Conservation (phyloP, 2,329 filamentous ascomycete genomes). For the Lecanicillium sp. region DNA sequence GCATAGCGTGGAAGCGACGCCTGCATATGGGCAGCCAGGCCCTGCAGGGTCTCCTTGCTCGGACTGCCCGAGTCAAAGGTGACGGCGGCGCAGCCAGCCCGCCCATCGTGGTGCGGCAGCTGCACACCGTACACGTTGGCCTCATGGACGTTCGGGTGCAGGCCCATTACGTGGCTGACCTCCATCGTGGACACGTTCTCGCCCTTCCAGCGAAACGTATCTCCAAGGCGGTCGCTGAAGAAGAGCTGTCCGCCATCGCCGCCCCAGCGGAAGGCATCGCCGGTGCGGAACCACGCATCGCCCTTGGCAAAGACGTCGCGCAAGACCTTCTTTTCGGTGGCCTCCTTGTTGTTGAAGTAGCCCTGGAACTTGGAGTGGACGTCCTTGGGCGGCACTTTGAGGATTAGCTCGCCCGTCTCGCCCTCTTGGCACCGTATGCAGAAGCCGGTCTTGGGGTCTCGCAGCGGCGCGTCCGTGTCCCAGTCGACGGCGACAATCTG, state of each 20-base stretch:
- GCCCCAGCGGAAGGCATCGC: slow-evolving; percentile 70
- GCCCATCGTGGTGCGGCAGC: slow-evolving; percentile 75
- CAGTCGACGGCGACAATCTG: slow-evolving; percentile 61
- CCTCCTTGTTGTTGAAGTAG: slow-evolving; percentile 69
- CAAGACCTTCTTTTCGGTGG: slow-evolving; percentile 66
- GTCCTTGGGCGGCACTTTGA: slow-evolving; percentile 56
- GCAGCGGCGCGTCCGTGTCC: slow-evolving; percentile 58
- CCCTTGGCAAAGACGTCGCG: slow-evolving; percentile 65
- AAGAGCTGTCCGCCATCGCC: slow-evolving; percentile 58
- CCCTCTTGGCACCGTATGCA: slow-evolving; percentile 53
- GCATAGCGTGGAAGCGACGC: slow-evolving; percentile 63
- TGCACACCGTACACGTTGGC: slow-evolving; percentile 81
- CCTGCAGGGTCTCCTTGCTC: slow-evolving; percentile 38
- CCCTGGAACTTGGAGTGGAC: slow-evolving; percentile 65
- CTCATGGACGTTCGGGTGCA: slow-evolving; percentile 60
- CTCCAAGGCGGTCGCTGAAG: slow-evolving; percentile 75
- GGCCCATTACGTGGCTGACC: slow-evolving; percentile 64
- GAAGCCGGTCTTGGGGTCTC: slow-evolving; percentile 61
- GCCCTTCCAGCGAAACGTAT: slow-evolving; percentile 74
- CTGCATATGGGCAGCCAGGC: slow-evolving; percentile 52
- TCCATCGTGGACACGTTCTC: slow-evolving; percentile 80
- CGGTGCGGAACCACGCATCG: slow-evolving; percentile 77
- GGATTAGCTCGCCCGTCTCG: slow-evolving; percentile 69
- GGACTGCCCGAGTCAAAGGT: slow-evolving; percentile 38
- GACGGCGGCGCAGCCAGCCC: slow-evolving; percentile 73